phyloP scores from a whole-genome alignment of 768 basidiomycete species.

The Tylopilus felleus region DNA sequence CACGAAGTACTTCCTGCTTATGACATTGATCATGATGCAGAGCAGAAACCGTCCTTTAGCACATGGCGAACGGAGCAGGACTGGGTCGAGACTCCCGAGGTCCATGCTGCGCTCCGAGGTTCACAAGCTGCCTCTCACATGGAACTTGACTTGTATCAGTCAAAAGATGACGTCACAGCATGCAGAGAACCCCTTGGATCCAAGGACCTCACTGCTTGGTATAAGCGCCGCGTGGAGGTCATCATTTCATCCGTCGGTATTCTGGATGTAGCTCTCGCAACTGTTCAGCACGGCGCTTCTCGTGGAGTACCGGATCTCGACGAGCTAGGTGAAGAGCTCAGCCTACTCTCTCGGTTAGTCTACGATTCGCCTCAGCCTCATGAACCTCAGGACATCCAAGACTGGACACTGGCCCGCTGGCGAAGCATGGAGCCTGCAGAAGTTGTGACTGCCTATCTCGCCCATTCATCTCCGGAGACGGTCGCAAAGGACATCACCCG shows the following conservation, averaged over 20 bases:
- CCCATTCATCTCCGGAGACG: constrained; percentile 61
- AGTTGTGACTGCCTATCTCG: constrained; percentile 73
- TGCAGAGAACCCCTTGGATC: constrained; percentile 10
- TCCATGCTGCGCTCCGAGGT: constrained; percentile 40
- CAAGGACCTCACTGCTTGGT: constrained; percentile 66
- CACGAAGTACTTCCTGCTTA: constrained; percentile 60
- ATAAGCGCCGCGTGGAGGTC: constrained; percentile 56
- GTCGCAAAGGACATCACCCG: constrained; percentile 65
- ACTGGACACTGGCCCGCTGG: constrained; percentile 82
- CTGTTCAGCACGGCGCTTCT: constrained; percentile 84
- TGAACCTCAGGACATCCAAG: constrained; percentile 43
- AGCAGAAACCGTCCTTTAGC: constrained; percentile 32
- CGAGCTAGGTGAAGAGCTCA: constrained; percentile 87
- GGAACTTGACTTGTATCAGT: constrained; percentile 11
- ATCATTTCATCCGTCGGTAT: constrained; percentile 69
- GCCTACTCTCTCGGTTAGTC: constrained; percentile 78
- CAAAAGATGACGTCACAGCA: constrained; percentile 5
- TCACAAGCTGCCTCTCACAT: constrained; percentile 18
- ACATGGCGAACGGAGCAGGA: constrained; percentile 55
- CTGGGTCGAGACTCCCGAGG: constrained; percentile 51
- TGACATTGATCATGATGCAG: constrained; percentile 46
- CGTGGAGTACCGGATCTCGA: constrained; percentile 76
- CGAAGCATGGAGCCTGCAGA: constrained; percentile 57
- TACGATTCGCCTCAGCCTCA: constrained; percentile 66
- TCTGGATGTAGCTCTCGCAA: constrained; percentile 72